Evolutionary conservation across 2,329 filamentous ascomycete genomes (phyloP).

Genomic region (Fusarium longipes): DNA sequence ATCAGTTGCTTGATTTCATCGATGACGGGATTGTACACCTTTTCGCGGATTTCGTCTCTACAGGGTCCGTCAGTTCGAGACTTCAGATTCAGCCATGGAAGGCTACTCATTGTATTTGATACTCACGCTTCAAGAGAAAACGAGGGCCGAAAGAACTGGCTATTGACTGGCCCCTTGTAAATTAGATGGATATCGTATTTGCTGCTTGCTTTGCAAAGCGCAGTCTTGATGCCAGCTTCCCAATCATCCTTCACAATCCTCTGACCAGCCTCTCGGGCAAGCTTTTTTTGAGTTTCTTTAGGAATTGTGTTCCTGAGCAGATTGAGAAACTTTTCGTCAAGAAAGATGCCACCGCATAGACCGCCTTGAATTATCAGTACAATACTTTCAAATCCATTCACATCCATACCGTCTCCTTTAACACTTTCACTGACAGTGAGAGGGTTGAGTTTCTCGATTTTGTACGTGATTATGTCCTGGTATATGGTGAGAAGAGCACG

Average conservation of each 20-base stretch:
- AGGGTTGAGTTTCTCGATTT: conserved; percentile 41
- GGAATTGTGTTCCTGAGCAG: conserved; percentile 47
- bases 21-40: conserved; percentile 45
- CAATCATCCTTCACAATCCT: conserved; percentile 44
- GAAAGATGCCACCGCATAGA: conserved; percentile 56
- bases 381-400: background rate
- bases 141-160: background rate
- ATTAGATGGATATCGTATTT: conserved; percentile 22
- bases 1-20: conserved; percentile 44
- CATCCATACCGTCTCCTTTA: conserved; percentile 50
- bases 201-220: conserved; percentile 25
- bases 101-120: too few relatives aligned
- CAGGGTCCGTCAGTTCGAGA: background rate
- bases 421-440: conserved; percentile 53
- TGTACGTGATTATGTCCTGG: conserved; percentile 57
- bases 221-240: conserved; percentile 49
- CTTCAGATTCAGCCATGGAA: background rate
- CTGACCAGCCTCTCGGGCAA: background rate
- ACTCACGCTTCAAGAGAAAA: conserved; percentile 25
- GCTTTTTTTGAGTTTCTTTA: conserved; percentile 6
- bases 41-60: conserved; percentile 3
- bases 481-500: background rate
- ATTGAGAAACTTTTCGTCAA: conserved; percentile 52
- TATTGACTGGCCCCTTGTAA: background rate
- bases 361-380: conserved; percentile 43